These are phyloP conservation scores for Apiospora rasikravindrae DNA, from an alignment of 2,329 filamentous ascomycete species.

Conservation along the genomic window DNA sequence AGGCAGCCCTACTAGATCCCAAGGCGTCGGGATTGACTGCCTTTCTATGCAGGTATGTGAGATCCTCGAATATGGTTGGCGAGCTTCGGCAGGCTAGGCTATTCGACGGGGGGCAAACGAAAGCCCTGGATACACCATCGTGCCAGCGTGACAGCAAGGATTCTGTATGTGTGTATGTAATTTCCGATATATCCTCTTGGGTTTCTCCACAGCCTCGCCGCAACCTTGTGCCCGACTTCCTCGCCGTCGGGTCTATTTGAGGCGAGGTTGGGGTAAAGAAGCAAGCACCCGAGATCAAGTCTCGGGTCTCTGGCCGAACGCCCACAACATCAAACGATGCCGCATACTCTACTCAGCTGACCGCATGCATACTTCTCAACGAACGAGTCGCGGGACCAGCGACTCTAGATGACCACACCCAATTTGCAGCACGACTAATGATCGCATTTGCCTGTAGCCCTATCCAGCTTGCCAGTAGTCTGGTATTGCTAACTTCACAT, in stretches of 20 bases:
- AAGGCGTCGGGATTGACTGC: not conserved
- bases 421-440: not conserved
- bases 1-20: slow-evolving; percentile 11
- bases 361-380: not conserved
- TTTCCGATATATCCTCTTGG: not conserved
- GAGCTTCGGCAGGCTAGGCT: not conserved
- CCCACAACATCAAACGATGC: not conserved
- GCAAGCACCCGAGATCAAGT: not conserved
- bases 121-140: not conserved
- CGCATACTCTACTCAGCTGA: not conserved
- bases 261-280: not conserved
- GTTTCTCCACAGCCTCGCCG: not conserved
- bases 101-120: not conserved
- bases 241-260: not conserved
- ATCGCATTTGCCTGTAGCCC: not conserved
- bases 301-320: not conserved
- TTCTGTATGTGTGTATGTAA: not conserved
- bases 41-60: not conserved
- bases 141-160: not conserved
- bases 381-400: not conserved
- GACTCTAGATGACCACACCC: slow-evolving; percentile 7
- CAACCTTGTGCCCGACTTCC: no score
- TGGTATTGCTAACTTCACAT: not conserved
- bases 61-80: not conserved
- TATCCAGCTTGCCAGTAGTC: not conserved